These are phyloP conservation scores for Yarrowia porcina DNA, from an alignment of 805 yeast species.

Conservation along the genomic window DNA sequence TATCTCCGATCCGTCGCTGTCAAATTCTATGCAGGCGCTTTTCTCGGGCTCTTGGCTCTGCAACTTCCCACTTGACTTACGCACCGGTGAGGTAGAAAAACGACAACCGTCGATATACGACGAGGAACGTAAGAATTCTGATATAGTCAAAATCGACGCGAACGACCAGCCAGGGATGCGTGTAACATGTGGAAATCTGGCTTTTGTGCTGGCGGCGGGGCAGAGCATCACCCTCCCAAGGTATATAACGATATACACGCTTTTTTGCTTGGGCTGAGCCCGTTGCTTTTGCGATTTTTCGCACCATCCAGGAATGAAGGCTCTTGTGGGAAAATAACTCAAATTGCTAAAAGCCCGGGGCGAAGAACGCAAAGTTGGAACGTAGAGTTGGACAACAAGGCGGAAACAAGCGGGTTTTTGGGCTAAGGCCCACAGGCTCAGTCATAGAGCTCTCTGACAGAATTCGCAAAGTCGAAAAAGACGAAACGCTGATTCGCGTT, in stretches of 20 bases:
- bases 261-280: background rate
- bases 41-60: background rate
- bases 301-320: slow-evolving; percentile 15
- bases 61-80: background rate
- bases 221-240: background rate
- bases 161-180: slow-evolving; percentile 2
- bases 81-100: background rate
- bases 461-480: too few relatives aligned
- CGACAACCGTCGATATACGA: too few relatives aligned
- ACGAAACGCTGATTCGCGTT: slow-evolving; percentile 2
- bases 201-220: background rate
- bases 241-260: background rate
- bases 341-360: slow-evolving; percentile 2
- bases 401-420: slow-evolving; percentile 11
- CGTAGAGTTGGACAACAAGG: slow-evolving; percentile 1
- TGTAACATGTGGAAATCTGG: slow-evolving; percentile 6
- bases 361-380: slow-evolving; percentile 12
- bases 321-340: slow-evolving; percentile 14
- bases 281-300: background rate
- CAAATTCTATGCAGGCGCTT: background rate
- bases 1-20: background rate
- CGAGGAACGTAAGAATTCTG: too few relatives aligned
- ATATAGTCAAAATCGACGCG: slow-evolving; percentile 1
- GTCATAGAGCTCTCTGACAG: background rate
- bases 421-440: background rate